phyloP scores from a whole-genome alignment of 2,329 filamentous ascomycete genomes.

The Pestalotiopsis sp. region DNA sequence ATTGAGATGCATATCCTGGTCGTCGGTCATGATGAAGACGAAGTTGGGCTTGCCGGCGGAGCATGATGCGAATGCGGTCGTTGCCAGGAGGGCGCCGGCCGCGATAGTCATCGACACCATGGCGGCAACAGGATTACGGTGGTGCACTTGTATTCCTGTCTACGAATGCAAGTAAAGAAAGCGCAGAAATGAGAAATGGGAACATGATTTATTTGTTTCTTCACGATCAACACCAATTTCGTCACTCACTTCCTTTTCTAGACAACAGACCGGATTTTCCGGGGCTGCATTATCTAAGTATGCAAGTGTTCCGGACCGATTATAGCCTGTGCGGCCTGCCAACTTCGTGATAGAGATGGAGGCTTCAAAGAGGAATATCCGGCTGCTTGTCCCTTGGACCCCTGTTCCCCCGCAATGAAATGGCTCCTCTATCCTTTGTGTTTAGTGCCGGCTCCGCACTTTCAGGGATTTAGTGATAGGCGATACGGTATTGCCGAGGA shows the following conservation, averaged over 20 bases:
- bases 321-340: background rate
- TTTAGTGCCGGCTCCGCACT: background rate
- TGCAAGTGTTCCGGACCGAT: too few species aligned
- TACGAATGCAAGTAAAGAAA: background rate
- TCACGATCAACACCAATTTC: too few species aligned
- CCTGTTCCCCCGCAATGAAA: background rate
- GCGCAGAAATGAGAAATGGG: background rate
- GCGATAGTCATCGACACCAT: background rate
- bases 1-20: slow-evolving; percentile 66
- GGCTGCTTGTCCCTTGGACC: background rate
- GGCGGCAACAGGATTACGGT: background rate
- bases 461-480: background rate
- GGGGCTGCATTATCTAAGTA: background rate
- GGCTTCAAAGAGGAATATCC: background rate
- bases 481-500: background rate
- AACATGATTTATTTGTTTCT: background rate
- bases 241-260: background rate
- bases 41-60: slow-evolving; percentile 52
- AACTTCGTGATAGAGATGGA: background rate
- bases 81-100: background rate
- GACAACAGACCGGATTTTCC: background rate
- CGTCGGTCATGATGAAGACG: slow-evolving; percentile 69
- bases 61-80: background rate
- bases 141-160: background rate
- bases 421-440: background rate